phyloP scores from a whole-genome alignment of 2,329 filamentous ascomycete genomes.

The Emmonsiellopsis sp. region DNA sequence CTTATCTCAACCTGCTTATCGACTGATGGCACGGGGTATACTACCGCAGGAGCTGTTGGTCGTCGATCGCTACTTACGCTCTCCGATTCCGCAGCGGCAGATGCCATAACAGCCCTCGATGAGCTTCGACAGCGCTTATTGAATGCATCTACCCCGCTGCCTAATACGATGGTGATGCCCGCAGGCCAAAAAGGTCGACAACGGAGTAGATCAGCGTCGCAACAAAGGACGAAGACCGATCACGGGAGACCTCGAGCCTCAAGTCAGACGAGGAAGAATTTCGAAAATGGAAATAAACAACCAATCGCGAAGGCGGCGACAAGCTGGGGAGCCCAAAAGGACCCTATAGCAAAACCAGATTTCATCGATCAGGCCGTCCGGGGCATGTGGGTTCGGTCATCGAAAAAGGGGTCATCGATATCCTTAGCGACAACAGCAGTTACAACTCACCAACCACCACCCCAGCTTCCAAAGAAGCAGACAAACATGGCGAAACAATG shows the following conservation, averaged over 20 bases:
- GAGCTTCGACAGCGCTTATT: constrained; percentile 3
- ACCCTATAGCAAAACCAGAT: neutral
- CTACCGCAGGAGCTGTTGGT: neutral
- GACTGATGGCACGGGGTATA: neutral
- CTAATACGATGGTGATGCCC: neutral
- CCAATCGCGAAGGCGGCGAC: neutral
- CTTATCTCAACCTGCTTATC: constrained; percentile 1
- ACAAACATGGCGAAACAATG: neutral
- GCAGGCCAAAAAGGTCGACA: neutral
- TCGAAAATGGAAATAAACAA: neutral
- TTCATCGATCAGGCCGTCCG: neutral
- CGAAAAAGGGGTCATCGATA: constrained; percentile 3
- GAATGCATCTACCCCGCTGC: neutral
- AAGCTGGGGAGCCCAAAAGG: neutral
- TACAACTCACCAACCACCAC: neutral
- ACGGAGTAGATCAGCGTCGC: neutral
- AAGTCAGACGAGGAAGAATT: neutral
- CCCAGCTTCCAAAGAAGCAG: neutral
- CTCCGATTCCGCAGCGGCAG: constrained; percentile 1
- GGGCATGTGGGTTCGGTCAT: constrained; percentile 1
- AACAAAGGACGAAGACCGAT: neutral
- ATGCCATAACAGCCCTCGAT: constrained; percentile 1
- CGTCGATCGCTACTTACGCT: constrained; percentile 2
- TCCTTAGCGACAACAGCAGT: constrained; percentile 2
- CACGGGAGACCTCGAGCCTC: too few species aligned